phyloP scores from a whole-genome alignment of 495 filamentous ascomycete species.

The Staphylotrichum tortipilum region DNA sequence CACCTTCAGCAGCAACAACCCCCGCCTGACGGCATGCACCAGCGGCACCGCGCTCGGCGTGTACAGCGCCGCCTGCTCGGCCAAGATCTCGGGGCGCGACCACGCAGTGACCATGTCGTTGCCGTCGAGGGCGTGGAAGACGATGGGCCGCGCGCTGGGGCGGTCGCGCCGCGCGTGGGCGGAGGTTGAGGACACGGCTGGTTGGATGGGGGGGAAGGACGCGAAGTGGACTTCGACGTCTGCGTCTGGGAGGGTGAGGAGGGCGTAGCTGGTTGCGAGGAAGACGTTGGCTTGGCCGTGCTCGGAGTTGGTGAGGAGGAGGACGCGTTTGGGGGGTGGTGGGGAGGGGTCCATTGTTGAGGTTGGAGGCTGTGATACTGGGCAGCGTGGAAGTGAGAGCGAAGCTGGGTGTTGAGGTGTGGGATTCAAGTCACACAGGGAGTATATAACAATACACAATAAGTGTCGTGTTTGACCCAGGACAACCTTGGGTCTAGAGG shows the following conservation, averaged over 20 bases:
- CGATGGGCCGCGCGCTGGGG: constrained; percentile 11
- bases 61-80: neutral
- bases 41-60: neutral
- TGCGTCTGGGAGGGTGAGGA: constrained; percentile 26
- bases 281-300: constrained; percentile 49
- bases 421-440: too few species aligned
- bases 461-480: too few species aligned
- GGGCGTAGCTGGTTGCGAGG: constrained; percentile 44
- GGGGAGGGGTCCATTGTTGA: neutral
- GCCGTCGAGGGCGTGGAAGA: constrained; percentile 31
- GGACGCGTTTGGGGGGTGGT: constrained; percentile 18
- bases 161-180: constrained; percentile 21
- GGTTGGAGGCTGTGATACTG: too few species aligned
- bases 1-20: constrained; percentile 13
- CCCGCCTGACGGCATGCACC: constrained; percentile 30
- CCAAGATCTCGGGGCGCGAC: constrained; percentile 16
- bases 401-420: too few species aligned
- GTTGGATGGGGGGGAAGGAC: constrained; percentile 37
- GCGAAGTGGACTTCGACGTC: constrained; percentile 45
- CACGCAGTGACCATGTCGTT: constrained; percentile 29
- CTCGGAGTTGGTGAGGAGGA: constrained; percentile 50
- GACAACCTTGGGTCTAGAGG: too few species aligned
- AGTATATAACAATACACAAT: too few species aligned
- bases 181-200: constrained; percentile 12
- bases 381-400: too few species aligned